Percentiles rank a stretch among this genome's conserved stretches.
phyloP scores from a whole-genome alignment of 306 rosid species.

The Senna siamea region DNA sequence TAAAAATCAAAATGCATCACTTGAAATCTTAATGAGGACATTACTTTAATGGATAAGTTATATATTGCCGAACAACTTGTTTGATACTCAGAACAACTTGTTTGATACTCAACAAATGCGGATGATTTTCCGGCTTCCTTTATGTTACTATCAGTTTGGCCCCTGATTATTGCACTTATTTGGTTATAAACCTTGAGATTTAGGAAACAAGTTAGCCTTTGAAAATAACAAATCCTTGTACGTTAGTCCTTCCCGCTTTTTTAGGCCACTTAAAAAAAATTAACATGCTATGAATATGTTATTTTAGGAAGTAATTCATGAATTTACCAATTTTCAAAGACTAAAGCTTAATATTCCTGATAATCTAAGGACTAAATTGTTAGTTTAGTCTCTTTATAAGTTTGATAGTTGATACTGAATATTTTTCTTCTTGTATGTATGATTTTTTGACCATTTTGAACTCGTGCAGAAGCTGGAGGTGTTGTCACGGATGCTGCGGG shows the following conservation, averaged over 20 bases:
- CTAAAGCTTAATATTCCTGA: neutral
- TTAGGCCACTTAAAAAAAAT: neutral
- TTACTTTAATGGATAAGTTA: neutral
- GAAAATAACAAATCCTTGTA: neutral
- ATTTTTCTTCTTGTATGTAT: slow-evolving; percentile 4
- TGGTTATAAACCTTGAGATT: neutral
- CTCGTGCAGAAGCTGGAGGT: slow-evolving; percentile 87
- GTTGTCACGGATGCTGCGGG: slow-evolving; percentile 81
- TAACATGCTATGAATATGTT: no score
- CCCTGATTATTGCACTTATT: neutral
- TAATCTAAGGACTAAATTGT: neutral
- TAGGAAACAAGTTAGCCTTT: no score
- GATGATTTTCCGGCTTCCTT: no score
- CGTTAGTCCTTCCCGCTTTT: neutral
- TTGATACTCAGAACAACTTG: no score
- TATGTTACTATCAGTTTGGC: neutral
- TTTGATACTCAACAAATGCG: neutral
- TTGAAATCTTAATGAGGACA: neutral
- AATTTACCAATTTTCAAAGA: neutral
- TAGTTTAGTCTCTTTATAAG: neutral
- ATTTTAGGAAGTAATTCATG: neutral
- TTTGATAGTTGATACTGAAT: neutral
- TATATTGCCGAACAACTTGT: neutral
- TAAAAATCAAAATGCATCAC: neutral
- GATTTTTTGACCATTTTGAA: slow-evolving; percentile 27